A percentile compares a stretch with the other conserved stretches of the same genome.
Conservation (phyloP, 2,329 filamentous ascomycete species). For the Xylariaceae sp. region DNA sequence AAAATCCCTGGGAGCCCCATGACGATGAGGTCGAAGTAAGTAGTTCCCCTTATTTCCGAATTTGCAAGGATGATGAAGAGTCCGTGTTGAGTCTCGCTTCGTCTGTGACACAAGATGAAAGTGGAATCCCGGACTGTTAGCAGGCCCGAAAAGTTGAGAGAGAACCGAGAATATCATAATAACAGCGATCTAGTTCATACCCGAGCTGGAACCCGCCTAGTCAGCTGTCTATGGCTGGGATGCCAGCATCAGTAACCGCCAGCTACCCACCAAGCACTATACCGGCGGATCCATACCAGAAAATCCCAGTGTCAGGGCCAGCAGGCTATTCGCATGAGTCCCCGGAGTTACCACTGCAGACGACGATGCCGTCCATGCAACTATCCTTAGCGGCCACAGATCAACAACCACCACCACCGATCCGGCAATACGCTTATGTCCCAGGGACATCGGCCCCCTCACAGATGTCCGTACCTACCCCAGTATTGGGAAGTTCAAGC, state of each 20-base stretch:
- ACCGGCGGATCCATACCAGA: conserved; percentile 49
- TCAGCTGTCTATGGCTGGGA: conserved; percentile 45
- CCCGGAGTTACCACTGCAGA: conserved; percentile 51
- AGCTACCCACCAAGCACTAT: conserved; percentile 50
- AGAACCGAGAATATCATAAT: conserved; percentile 22
- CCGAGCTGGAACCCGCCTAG: conserved; percentile 50
- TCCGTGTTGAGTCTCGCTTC: no score
- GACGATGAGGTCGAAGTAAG: conserved; percentile 57
- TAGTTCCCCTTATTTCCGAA: conserved; percentile 19
- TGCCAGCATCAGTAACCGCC: conserved; percentile 44
- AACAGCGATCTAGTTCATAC: conserved; percentile 47
- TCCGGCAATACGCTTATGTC: conserved; percentile 54
- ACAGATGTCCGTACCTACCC: conserved; percentile 45
- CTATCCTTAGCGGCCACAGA: conserved; percentile 48
- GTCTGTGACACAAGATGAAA: background rate
- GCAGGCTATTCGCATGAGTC: conserved; percentile 48
- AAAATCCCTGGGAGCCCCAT: conserved; percentile 53
- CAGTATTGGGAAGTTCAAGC: conserved; percentile 23
- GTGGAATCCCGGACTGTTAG: background rate
- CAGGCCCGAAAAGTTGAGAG: background rate
- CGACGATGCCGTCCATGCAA: conserved; percentile 52
- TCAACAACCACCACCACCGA: conserved; percentile 40
- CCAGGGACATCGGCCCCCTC: conserved; percentile 48
- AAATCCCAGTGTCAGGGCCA: conserved; percentile 48
- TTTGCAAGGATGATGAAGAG: background rate